Percentiles rank a stretch among this genome's conserved stretches.
These are phyloP conservation scores for Cyberlindnera xishuangbannaensis DNA, from an alignment of 805 yeast species.

Conservation along the genomic window DNA sequence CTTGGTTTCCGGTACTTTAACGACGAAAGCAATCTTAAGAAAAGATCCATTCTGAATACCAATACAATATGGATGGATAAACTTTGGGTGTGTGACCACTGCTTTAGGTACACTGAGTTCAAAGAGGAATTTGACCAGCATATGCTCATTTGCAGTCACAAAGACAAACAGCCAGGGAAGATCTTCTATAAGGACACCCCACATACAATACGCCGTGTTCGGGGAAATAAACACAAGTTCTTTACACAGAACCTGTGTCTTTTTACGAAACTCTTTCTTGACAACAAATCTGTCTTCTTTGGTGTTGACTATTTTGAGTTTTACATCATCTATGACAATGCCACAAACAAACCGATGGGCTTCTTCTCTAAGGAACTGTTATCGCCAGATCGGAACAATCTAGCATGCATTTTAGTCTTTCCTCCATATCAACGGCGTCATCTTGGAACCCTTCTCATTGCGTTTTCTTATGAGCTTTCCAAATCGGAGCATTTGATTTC, in stretches of 20 bases:
- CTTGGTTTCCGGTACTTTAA: constrained; percentile 37
- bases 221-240: constrained; percentile 56
- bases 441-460: constrained; percentile 74
- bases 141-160: constrained; percentile 37
- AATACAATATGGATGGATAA: constrained; percentile 47
- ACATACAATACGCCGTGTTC: constrained; percentile 57
- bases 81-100: constrained; percentile 69
- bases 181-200: constrained; percentile 57
- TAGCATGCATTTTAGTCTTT: constrained; percentile 86
- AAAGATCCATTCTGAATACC: constrained; percentile 9
- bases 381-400: constrained; percentile 71
- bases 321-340: constrained; percentile 59
- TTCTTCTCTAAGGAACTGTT: constrained; percentile 85
- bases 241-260: constrained; percentile 80
- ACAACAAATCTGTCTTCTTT: constrained; percentile 84
- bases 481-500: constrained; percentile 56
- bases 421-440: constrained; percentile 86
- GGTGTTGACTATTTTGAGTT: constrained; percentile 75
- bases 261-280: constrained; percentile 82
- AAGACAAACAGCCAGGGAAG: constrained; percentile 51
- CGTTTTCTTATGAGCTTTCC: constrained; percentile 77
- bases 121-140: constrained; percentile 46
- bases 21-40: constrained; percentile 11
- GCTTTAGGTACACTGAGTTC: constrained; percentile 73
- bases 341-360: constrained; percentile 62